Conservation (phyloP, 2,329 filamentous ascomycete genomes). For the Colletotrichum incanum region DNA sequence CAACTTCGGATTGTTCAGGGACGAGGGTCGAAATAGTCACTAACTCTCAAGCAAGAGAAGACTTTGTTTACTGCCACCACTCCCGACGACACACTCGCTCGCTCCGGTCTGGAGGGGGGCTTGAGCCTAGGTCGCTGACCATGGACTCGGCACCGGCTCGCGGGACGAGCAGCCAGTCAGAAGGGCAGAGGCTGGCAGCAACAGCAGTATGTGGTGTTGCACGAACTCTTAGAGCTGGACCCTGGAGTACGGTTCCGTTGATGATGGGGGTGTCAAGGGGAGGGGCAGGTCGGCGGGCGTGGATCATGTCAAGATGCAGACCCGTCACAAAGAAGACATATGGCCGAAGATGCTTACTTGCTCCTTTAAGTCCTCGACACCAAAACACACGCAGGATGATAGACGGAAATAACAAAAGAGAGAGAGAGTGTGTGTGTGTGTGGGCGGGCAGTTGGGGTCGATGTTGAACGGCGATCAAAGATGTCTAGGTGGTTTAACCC, state of each 20-base stretch:
- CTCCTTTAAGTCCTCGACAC: neutral
- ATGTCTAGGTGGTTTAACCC: constrained; percentile 9
- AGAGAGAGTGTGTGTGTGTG: no score
- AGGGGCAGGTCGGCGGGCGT: neutral
- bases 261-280: neutral
- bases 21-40: neutral
- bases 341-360: constrained; percentile 6
- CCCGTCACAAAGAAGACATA: constrained; percentile 25
- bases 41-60: neutral
- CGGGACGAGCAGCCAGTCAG: neutral
- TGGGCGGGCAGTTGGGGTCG: neutral
- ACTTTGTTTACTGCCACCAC: neutral
- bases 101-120: neutral
- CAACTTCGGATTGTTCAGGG: constrained; percentile 12
- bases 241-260: constrained; percentile 8
- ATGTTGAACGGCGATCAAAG: constrained; percentile 7
- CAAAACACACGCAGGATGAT: neutral
- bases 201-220: constrained; percentile 6
- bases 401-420: neutral
- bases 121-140: constrained; percentile 16
- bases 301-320: constrained; percentile 26
- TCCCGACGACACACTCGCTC: neutral
- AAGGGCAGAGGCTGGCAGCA: neutral
- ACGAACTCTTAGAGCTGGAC: constrained; percentile 7
- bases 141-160: constrained; percentile 14